phyloP scores from a whole-genome alignment of 2,329 filamentous ascomycete genomes.

The Botrytis sinoallii region DNA sequence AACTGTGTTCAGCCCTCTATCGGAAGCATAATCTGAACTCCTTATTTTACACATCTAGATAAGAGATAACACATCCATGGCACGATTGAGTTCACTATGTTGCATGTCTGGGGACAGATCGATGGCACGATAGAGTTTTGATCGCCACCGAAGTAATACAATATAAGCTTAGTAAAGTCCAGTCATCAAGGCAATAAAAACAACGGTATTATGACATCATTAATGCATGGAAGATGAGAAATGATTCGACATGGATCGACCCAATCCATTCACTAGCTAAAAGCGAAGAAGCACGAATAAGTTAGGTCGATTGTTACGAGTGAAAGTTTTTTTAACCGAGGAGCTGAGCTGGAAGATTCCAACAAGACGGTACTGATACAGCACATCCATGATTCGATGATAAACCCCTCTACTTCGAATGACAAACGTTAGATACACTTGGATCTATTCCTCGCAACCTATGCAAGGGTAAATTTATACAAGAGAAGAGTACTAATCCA shows the following conservation, averaged over 20 bases:
- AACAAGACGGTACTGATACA: neutral
- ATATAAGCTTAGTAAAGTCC: neutral
- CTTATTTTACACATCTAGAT: neutral
- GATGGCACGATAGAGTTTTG: neutral
- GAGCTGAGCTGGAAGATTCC: neutral
- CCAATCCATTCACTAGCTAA: neutral
- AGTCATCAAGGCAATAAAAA: neutral
- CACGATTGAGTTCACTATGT: neutral
- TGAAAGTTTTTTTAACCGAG: fast-evolving
- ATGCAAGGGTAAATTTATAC: neutral
- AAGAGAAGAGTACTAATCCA: neutral
- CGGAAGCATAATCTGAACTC: neutral
- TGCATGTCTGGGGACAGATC: neutral
- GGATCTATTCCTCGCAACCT: neutral
- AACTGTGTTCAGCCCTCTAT: neutral
- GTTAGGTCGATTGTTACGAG: neutral
- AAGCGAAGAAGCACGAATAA: neutral
- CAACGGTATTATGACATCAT: neutral
- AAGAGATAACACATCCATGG: neutral
- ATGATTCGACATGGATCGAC: neutral
- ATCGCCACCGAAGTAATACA: neutral
- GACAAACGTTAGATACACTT: too few relatives aligned
- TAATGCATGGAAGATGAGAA: neutral
- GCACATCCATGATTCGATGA: neutral
- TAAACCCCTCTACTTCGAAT: neutral